Evolutionary conservation across 192 early-diverging fungal species (phyloP).

Genomic region (Pilobolus umbonatus): DNA sequence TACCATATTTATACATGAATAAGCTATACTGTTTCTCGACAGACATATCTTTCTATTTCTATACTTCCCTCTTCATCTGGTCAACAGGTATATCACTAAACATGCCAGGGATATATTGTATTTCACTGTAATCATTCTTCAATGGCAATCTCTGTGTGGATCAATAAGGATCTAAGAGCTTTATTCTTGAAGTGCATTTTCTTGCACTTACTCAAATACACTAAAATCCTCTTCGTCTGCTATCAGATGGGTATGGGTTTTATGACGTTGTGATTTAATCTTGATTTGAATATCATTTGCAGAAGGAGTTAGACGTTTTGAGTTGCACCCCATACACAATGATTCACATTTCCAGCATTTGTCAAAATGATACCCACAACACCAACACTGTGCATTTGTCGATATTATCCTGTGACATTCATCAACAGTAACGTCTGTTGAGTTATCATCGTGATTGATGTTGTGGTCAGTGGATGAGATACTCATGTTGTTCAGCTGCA

Average conservation of each 20-base stretch:
- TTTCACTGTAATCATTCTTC: no score
- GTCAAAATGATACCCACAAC: constrained; percentile 29
- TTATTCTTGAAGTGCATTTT: no score
- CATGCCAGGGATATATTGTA: no score
- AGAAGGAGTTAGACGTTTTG: constrained; percentile 31
- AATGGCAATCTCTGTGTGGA: no score
- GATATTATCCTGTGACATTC: constrained; percentile 34
- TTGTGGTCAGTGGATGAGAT: neutral
- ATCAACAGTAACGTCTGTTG: neutral
- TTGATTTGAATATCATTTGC: constrained; percentile 33
- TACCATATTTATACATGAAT: no score
- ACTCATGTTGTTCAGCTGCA: neutral
- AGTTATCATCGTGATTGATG: neutral
- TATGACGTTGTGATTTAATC: constrained; percentile 19
- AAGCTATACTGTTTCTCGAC: no score
- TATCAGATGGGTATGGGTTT: neutral
- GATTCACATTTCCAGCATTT: constrained; percentile 35
- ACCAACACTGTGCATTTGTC: constrained; percentile 30
- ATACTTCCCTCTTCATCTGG: no score
- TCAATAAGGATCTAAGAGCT: no score
- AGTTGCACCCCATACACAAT: constrained; percentile 21
- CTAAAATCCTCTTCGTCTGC: constrained; percentile 21
- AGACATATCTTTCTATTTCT: no score
- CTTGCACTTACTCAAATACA: constrained; percentile 22
- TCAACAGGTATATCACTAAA: no score